phyloP scores from a whole-genome alignment of 305 asterid genomes.

The Solanum hybrid region DNA sequence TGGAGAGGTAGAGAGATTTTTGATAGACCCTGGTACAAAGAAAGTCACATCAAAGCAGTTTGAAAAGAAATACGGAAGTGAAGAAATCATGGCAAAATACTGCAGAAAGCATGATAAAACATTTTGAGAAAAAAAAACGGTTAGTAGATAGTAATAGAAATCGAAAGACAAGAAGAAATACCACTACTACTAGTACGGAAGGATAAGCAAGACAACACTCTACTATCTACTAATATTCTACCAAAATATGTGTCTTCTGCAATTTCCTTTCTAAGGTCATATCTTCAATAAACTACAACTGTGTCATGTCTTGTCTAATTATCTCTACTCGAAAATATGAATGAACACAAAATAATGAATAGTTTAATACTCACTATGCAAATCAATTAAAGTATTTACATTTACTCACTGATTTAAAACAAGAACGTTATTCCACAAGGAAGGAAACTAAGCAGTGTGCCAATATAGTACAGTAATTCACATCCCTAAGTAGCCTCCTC shows the following conservation, averaged over 20 bases:
- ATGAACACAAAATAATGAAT: not conserved
- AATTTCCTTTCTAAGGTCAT: not conserved
- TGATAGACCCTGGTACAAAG: not conserved
- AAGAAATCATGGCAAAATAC: not conserved
- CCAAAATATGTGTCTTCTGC: not conserved
- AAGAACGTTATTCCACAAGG: not conserved
- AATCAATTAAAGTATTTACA: not conserved
- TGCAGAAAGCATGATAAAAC: not conserved
- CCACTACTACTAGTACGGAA: not conserved
- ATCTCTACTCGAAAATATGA: not conserved
- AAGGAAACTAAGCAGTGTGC: not conserved
- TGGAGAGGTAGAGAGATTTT: not conserved
- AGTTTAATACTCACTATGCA: not conserved
- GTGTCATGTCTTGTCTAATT: fast-evolving
- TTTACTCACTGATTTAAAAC: not conserved
- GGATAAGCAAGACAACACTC: not conserved
- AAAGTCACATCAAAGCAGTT: not conserved
- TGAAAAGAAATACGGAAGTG: not conserved
- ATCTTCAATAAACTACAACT: not conserved
- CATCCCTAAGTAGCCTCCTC: not conserved
- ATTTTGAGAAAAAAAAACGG: not conserved
- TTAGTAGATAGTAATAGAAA: not conserved
- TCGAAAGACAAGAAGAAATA: not conserved
- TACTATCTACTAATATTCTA: not conserved
- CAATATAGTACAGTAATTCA: not conserved